phyloP scores from a whole-genome alignment of 345 rosid species.

The Eucalyptus polybractea region DNA sequence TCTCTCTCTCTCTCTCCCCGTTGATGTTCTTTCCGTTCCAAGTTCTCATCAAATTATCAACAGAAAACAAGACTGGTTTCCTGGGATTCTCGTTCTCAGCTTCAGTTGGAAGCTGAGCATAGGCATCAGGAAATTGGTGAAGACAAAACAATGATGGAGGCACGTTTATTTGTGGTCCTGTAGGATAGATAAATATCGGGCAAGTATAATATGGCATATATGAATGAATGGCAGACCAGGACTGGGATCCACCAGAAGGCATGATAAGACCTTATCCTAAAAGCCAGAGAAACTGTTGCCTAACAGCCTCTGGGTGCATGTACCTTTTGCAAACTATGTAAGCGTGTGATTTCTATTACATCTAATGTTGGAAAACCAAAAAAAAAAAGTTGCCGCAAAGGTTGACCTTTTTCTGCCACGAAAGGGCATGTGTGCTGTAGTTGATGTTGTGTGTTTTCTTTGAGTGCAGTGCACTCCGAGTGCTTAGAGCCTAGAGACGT shows the following conservation, averaged over 20 bases:
- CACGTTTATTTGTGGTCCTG: constrained; percentile 15
- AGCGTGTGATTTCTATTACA: not conserved
- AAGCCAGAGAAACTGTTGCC: not conserved
- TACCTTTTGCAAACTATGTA: not conserved
- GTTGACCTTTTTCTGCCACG: constrained; percentile 62
- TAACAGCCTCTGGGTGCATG: constrained; percentile 11
- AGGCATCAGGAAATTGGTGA: not conserved
- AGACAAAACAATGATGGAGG: constrained; percentile 2
- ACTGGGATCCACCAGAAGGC: constrained; percentile 11
- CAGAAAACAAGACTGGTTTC: not conserved
- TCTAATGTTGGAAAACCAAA: not conserved
- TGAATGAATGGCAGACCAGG: constrained; percentile 6
- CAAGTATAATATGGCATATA: not conserved
- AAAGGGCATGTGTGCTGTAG: constrained; percentile 12
- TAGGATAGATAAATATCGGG: constrained; percentile 1
- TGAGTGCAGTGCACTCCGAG: constrained; percentile 81
- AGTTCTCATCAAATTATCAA: not conserved
- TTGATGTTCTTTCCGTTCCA: not conserved
- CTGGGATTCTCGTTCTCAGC: not conserved
- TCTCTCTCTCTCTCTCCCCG: not conserved
- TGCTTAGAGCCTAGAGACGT: not conserved
- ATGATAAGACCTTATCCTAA: not conserved
- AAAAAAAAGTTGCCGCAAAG: constrained; percentile 50
- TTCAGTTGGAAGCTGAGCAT: not conserved
- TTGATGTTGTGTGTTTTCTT: constrained; percentile 20